Evolutionary conservation across 1,139 yeast genomes (phyloP).

Genomic region (Pichia sorboxylosa): DNA sequence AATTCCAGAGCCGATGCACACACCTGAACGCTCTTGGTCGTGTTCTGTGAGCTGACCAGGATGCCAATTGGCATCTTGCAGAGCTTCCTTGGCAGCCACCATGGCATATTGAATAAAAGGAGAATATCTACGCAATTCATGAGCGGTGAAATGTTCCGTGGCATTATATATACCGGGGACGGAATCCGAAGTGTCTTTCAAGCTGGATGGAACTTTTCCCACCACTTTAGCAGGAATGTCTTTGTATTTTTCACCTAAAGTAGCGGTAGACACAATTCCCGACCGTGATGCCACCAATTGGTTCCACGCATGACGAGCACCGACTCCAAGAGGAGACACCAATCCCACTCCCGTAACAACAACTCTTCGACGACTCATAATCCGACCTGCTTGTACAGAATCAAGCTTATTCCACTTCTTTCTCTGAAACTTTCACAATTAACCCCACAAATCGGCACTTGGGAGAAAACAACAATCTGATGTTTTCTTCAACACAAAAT

Average conservation of each 20-base stretch:
- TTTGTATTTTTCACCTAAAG: conserved; percentile 35
- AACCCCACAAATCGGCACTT: too few species aligned
- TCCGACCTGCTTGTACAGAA: too few species aligned
- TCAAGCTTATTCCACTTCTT: too few species aligned
- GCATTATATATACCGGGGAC: conserved; percentile 5
- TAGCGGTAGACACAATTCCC: conserved; percentile 45
- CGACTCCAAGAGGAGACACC: conserved; percentile 78
- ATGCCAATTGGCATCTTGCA: conserved; percentile 49
- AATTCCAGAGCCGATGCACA: conserved; percentile 85
- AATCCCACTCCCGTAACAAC: conserved; percentile 89
- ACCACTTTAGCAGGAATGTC: conserved; percentile 66
- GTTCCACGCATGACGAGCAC: conserved; percentile 43
- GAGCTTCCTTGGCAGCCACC: conserved; percentile 68
- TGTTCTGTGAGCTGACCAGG: conserved; percentile 25
- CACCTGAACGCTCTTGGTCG: conserved; percentile 42
- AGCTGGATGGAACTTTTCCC: conserved; percentile 61
- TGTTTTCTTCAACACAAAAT: too few species aligned
- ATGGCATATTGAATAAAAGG: conserved; percentile 69
- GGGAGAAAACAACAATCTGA: too few species aligned
- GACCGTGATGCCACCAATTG: conserved; percentile 37
- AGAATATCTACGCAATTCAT: conserved; percentile 53
- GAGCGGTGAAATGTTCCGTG: conserved; percentile 30
- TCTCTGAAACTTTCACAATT: too few species aligned
- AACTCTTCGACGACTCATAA: too few species aligned
- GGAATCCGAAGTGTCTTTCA: conserved; percentile 13